Conservation (phyloP, 495 filamentous ascomycete genomes). For the Cudoniella acicularis region DNA sequence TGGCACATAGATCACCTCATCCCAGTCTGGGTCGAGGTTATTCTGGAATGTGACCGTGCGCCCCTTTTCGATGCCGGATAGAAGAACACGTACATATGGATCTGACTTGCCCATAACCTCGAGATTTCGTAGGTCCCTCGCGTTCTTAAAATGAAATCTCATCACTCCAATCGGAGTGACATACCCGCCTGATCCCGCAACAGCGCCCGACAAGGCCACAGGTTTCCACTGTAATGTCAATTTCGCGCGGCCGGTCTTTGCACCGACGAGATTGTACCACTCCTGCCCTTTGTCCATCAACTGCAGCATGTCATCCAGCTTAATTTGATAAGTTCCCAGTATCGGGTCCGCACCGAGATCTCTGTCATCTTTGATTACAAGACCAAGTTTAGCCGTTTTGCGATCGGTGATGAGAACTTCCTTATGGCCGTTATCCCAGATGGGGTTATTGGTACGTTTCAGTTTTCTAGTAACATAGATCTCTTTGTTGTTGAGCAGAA, state of each 20-base stretch:
- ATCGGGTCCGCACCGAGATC: slow-evolving; percentile 80
- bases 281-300: slow-evolving; percentile 89
- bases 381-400: slow-evolving; percentile 80
- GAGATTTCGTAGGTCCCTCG: slow-evolving; percentile 79
- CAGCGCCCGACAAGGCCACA: slow-evolving; percentile 71
- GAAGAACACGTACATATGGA: slow-evolving; percentile 82
- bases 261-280: slow-evolving; percentile 87
- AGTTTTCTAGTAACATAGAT: slow-evolving; percentile 80
- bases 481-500: slow-evolving; percentile 86
- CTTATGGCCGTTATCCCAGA: slow-evolving; percentile 86
- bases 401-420: slow-evolving; percentile 92
- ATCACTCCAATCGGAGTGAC: slow-evolving; percentile 90
- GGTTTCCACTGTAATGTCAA: slow-evolving; percentile 93
- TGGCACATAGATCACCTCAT: slow-evolving; percentile 92
- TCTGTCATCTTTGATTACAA: slow-evolving; percentile 92
- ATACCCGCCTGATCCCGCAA: slow-evolving; percentile 80
- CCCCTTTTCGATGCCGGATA: slow-evolving; percentile 84
- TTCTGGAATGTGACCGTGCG: slow-evolving; percentile 94
- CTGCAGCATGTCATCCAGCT: slow-evolving; percentile 86
- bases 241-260: slow-evolving; percentile 81
- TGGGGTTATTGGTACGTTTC: slow-evolving; percentile 94
- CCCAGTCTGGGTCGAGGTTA: slow-evolving; percentile 92
- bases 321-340: slow-evolving; percentile 89
- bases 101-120: slow-evolving; percentile 97
- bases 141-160: slow-evolving; percentile 86